phyloP scores from a whole-genome alignment of 768 basidiomycete species.

The Mycena polygramma region DNA sequence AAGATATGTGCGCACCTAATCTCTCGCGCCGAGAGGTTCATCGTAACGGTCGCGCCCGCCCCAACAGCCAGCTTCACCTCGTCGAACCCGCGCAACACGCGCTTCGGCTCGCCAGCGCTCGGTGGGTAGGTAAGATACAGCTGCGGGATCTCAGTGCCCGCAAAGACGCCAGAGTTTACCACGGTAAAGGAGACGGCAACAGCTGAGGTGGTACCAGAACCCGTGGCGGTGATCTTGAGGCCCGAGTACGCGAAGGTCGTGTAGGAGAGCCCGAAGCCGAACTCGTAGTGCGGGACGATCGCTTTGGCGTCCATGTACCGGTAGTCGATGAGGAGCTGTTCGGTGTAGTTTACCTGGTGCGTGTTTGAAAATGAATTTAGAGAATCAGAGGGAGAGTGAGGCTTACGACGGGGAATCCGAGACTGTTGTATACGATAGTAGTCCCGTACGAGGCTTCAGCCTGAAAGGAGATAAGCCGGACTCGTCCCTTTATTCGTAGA shows the following conservation, averaged over 20 bases:
- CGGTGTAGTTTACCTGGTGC: constrained; percentile 72
- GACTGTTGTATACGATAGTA: constrained; percentile 53
- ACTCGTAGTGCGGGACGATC: constrained; percentile 70
- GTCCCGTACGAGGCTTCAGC: constrained; percentile 31
- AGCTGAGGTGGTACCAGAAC: constrained; percentile 44
- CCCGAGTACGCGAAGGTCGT: constrained; percentile 76
- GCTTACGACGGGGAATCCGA: constrained; percentile 51
- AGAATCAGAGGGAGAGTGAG: constrained; percentile 13
- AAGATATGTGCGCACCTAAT: constrained; percentile 54
- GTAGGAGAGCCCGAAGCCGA: constrained; percentile 83
- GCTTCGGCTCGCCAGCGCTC: constrained; percentile 61
- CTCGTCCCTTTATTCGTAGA: neutral
- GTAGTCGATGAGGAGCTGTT: constrained; percentile 77
- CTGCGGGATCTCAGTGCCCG: constrained; percentile 67
- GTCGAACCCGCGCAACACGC: constrained; percentile 66
- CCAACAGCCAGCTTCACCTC: constrained; percentile 57
- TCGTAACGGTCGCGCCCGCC: constrained; percentile 50
- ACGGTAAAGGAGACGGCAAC: constrained; percentile 56
- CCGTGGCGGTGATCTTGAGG: constrained; percentile 54
- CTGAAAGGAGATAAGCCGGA: neutral
- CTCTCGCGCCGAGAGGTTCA: constrained; percentile 56
- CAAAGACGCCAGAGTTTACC: constrained; percentile 61
- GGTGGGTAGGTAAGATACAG: constrained; percentile 66
- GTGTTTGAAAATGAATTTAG: neutral
- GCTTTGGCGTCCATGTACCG: constrained; percentile 69